Percentiles rank a stretch among this genome's conserved stretches.
These are phyloP conservation scores for Buxus sempervirens DNA, from an alignment of 164 flowering plant genomes.

Conservation along the genomic window DNA sequence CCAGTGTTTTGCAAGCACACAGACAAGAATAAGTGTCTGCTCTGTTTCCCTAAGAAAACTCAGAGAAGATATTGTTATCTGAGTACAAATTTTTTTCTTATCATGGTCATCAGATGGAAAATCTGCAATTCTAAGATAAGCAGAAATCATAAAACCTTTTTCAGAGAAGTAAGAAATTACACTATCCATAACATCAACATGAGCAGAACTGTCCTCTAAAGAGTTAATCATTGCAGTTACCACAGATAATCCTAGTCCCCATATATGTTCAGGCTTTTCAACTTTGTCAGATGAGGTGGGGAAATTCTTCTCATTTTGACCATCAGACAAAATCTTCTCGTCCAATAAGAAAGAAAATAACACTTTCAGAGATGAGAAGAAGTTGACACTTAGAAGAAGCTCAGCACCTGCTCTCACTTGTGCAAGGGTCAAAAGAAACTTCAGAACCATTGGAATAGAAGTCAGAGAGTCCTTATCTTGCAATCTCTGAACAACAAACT, in stretches of 20 bases:
- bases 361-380: slow-evolving; percentile 52
- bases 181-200: slow-evolving; percentile 45
- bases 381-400: slow-evolving; percentile 60
- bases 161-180: slow-evolving; percentile 59
- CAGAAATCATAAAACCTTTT: slow-evolving; percentile 53
- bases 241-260: slow-evolving; percentile 84
- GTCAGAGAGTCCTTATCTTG: slow-evolving; percentile 40
- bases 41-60: slow-evolving; percentile 65
- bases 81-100: slow-evolving; percentile 72
- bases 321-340: slow-evolving; percentile 23
- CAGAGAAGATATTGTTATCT: slow-evolving; percentile 50
- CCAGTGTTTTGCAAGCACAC: slow-evolving; percentile 59
- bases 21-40: slow-evolving; percentile 67
- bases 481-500: slow-evolving; percentile 50
- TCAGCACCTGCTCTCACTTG: slow-evolving; percentile 70
- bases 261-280: slow-evolving; percentile 51
- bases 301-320: slow-evolving; percentile 21
- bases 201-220: slow-evolving; percentile 51
- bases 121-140: slow-evolving; percentile 65
- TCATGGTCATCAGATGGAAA: slow-evolving; percentile 62
- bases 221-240: slow-evolving; percentile 70
- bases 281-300: slow-evolving; percentile 23
- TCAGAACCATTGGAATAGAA: slow-evolving; percentile 49
- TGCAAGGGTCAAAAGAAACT: slow-evolving; percentile 77
- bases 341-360: slow-evolving; percentile 44